Evolutionary conservation across 2,329 filamentous ascomycete species (phyloP).

Genomic region (Elsinoe arachidis): DNA sequence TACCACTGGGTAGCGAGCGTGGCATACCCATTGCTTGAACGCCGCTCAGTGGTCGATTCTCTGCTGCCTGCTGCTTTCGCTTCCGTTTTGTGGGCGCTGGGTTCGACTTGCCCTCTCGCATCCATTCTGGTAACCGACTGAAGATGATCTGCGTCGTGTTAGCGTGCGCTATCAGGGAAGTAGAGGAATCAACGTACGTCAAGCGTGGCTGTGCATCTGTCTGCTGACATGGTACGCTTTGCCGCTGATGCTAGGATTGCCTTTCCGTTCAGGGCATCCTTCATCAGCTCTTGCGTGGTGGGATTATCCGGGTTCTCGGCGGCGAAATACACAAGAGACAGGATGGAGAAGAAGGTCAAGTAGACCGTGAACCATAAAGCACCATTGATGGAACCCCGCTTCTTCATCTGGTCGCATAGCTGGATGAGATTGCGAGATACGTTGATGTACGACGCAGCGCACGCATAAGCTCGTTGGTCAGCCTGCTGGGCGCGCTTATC

Average conservation of each 20-base stretch:
- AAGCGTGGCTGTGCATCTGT: conserved; percentile 71
- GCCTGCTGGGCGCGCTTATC: conserved; percentile 42
- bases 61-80: conserved; percentile 36
- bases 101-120: conserved; percentile 39
- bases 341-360: conserved; percentile 71
- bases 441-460: conserved; percentile 57
- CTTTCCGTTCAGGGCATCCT: conserved; percentile 76
- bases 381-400: conserved; percentile 64
- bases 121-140: conserved; percentile 61
- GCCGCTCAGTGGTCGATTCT: background rate
- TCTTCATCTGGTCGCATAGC: conserved; percentile 69
- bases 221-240: conserved; percentile 77
- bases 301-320: conserved; percentile 69
- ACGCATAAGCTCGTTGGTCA: conserved; percentile 73
- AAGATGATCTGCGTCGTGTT: conserved; percentile 57
- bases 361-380: conserved; percentile 84
- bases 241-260: conserved; percentile 73
- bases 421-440: conserved; percentile 68
- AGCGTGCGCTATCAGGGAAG: conserved; percentile 15
- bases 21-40: background rate
- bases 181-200: conserved; percentile 46
- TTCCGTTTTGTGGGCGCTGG: conserved; percentile 35
- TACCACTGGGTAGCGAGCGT: background rate
- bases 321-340: conserved; percentile 71
- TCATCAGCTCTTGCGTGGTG: conserved; percentile 69